phyloP scores from a whole-genome alignment of 495 filamentous ascomycete species.

The Aspergillus avenaceus region DNA sequence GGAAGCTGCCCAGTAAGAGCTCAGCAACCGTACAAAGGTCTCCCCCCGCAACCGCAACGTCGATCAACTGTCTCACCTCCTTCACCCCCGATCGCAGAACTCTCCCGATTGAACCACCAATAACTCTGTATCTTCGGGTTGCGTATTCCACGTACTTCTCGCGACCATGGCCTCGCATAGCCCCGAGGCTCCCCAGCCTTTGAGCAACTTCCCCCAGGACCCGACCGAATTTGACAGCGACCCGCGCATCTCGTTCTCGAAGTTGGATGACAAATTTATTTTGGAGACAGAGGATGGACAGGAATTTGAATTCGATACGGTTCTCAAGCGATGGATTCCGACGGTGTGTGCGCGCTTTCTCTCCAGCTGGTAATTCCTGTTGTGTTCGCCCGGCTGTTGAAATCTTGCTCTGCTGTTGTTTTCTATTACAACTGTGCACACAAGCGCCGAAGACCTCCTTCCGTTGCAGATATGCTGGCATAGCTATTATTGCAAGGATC shows the following conservation, averaged over 20 bases:
- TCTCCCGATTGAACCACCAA: too few species aligned
- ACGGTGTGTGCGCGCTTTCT: slow-evolving; percentile 46
- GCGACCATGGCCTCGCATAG: slow-evolving; percentile 15
- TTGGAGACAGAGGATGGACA: slow-evolving; percentile 80
- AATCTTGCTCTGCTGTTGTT: slow-evolving; percentile 1
- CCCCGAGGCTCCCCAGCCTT: slow-evolving; percentile 14
- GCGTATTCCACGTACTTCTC: not conserved
- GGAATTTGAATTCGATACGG: slow-evolving; percentile 78
- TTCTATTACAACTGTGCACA: not conserved
- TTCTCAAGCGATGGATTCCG: slow-evolving; percentile 73
- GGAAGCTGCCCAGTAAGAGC: too few species aligned
- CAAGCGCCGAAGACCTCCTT: slow-evolving; percentile 8
- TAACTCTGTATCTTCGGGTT: not conserved
- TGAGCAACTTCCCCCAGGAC: slow-evolving; percentile 60
- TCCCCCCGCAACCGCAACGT: not conserved
- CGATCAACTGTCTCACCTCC: not conserved
- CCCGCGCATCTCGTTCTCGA: slow-evolving; percentile 80
- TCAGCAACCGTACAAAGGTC: not conserved
- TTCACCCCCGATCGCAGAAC: not conserved
- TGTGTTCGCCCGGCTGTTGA: slow-evolving; percentile 10
- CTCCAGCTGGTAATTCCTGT: slow-evolving; percentile 9
- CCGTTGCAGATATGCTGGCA: slow-evolving; percentile 10
- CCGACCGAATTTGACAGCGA: slow-evolving; percentile 75
- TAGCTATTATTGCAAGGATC: slow-evolving; percentile 14
- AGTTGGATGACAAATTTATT: slow-evolving; percentile 72